Evolutionary conservation across 2,329 filamentous ascomycete genomes (phyloP).

Genomic region (Colletotrichum nymphaeae): DNA sequence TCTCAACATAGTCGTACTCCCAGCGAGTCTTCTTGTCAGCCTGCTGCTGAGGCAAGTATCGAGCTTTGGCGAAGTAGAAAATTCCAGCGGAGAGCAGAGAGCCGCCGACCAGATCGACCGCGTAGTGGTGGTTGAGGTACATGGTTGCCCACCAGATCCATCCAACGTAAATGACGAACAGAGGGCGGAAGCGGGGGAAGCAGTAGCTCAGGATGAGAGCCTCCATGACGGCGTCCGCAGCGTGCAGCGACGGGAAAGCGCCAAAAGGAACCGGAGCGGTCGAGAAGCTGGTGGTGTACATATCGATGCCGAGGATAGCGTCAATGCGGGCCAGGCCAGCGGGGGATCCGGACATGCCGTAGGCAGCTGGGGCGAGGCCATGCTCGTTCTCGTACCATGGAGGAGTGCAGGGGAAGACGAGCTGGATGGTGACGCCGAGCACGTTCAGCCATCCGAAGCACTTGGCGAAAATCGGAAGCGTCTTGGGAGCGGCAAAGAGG

Average conservation of each 20-base stretch:
- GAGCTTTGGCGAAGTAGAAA: conserved; percentile 84
- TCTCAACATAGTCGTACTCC: conserved; percentile 95
- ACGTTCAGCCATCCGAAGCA: conserved; percentile 95
- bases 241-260: conserved; percentile 93
- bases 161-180: conserved; percentile 85
- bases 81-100: conserved; percentile 81
- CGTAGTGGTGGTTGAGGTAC: conserved; percentile 98
- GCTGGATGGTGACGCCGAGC: conserved; percentile 86
- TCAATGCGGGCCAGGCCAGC: conserved; percentile 92
- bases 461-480: conserved; percentile 84
- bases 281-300: conserved; percentile 93
- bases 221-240: conserved; percentile 88
- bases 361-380: conserved; percentile 90
- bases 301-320: conserved; percentile 87
- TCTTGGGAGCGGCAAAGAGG: conserved; percentile 88
- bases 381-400: conserved; percentile 98
- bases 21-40: conserved; percentile 88
- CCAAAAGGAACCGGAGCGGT: conserved; percentile 93
- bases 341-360: conserved; percentile 89
- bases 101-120: conserved; percentile 90
- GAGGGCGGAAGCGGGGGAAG: conserved; percentile 83
- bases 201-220: conserved; percentile 93
- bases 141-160: conserved; percentile 99
- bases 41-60: conserved; percentile 86
- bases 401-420: conserved; percentile 92